Evolutionary conservation across 2,329 filamentous ascomycete species (phyloP).

Genomic region (Diaporthe citriasiana): DNA sequence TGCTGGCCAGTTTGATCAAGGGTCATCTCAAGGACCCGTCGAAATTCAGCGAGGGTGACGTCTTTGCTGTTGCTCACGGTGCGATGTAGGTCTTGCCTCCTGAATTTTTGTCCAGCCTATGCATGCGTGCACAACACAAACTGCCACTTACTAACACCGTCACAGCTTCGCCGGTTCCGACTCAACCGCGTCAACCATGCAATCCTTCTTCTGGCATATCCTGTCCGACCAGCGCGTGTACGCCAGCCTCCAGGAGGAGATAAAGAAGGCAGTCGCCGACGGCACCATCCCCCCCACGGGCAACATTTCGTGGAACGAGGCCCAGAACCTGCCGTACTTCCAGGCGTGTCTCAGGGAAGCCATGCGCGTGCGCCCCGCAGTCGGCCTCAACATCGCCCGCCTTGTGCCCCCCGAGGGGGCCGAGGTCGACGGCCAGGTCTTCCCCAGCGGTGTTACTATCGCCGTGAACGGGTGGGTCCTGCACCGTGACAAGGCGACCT

Average conservation of each 20-base stretch:
- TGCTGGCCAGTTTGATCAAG: conserved; percentile 65
- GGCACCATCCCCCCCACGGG: conserved; percentile 54
- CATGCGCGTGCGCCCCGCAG: conserved; percentile 68
- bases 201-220: conserved; percentile 67
- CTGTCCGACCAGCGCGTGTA: conserved; percentile 61
- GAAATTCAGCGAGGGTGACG: conserved; percentile 64
- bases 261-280: conserved; percentile 56
- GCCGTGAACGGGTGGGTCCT: conserved; percentile 70
- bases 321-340: conserved; percentile 65
- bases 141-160: not conserved
- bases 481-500: conserved; percentile 62
- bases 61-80: conserved; percentile 70
- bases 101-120: not conserved
- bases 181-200: conserved; percentile 72
- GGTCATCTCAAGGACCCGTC: conserved; percentile 65
- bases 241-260: conserved; percentile 56
- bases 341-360: conserved; percentile 70
- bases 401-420: conserved; percentile 65
- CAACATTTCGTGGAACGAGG: conserved; percentile 63
- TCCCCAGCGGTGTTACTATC: conserved; percentile 66
- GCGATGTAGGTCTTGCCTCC: conserved; percentile 62
- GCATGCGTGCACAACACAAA: not conserved
- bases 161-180: conserved; percentile 72
- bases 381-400: conserved; percentile 68
- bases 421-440: conserved; percentile 63